Conservation (phyloP, 805 yeast species). For the Candida chilensis region DNA sequence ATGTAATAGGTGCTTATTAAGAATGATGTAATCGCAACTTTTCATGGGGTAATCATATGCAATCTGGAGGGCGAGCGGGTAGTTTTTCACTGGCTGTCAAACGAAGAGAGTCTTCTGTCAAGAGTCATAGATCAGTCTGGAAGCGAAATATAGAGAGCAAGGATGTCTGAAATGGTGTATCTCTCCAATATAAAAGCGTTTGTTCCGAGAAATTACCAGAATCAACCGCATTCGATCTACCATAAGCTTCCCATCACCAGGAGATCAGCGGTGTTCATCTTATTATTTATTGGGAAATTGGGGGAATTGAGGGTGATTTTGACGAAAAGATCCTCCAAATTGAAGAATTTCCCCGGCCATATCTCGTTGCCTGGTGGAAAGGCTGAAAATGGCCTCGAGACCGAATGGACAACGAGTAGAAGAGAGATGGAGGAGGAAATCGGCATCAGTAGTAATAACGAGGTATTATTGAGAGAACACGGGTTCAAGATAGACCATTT, state of each 20-base stretch:
- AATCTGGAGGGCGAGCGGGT: too few relatives aligned
- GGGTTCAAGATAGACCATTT: slow-evolving; percentile 57
- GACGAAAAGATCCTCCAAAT: slow-evolving; percentile 64
- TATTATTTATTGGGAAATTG: slow-evolving; percentile 60
- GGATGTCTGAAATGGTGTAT: too few relatives aligned
- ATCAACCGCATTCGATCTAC: too few relatives aligned
- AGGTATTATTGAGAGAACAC: slow-evolving; percentile 24
- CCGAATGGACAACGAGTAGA: slow-evolving; percentile 66
- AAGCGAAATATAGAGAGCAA: too few relatives aligned
- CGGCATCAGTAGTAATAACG: slow-evolving; percentile 51
- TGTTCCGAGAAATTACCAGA: too few relatives aligned
- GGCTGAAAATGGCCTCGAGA: slow-evolving; percentile 61
- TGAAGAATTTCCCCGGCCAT: slow-evolving; percentile 79
- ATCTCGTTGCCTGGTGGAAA: slow-evolving; percentile 93
- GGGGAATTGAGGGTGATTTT: slow-evolving; percentile 74
- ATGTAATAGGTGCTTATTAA: too few relatives aligned
- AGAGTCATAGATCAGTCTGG: too few relatives aligned
- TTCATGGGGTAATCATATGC: too few relatives aligned
- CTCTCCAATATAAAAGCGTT: too few relatives aligned
- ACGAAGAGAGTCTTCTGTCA: too few relatives aligned
- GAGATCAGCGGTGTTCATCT: slow-evolving; percentile 71
- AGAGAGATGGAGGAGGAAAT: slow-evolving; percentile 87
- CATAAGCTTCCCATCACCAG: slow-evolving; percentile 52
- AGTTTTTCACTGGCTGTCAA: too few relatives aligned
- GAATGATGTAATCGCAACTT: too few relatives aligned